Evolutionary conservation across 768 basidiomycete species (phyloP), one percentile per base, ranked within the genome.

Genomic region (Amanita inopinata): DNA sequence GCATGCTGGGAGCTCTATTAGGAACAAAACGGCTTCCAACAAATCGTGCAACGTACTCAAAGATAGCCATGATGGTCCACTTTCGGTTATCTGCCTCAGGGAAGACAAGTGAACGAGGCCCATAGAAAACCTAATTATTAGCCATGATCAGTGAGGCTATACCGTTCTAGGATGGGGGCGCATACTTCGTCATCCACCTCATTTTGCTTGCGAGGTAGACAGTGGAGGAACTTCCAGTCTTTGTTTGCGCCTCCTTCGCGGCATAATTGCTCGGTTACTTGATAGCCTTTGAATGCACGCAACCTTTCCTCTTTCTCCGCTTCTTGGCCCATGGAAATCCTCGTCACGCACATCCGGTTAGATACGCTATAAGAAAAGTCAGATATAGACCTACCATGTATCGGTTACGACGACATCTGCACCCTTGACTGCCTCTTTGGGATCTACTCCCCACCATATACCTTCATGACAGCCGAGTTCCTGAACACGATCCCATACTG

Each of bases 251-350:
- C 87, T 5, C 87, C 86, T 46, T 78, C 74, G 12, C 65, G 64
- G 60, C 91, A 92, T 22, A 98, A 71, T 23, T 74, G 63, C 59
- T 97, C 91, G 1, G 94, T 98, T 37, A 99, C 80, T 56, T 97
- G 96, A 61, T 88, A 99, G 2, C 96, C 93, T 12, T 74, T 49
- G 63, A 99, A 99, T 46, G 89, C 94, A 38, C 75, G 66, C 32
- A 94, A 59, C 11, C 94, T 80, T 51, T 89, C 79, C 23, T 68
- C 86, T 49, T 92, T 90, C 61, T 98, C 92, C 1, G 81, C 84
- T 62, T 98, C 96, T 61, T 96, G 91, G 12, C 96, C 96, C 96
- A 99, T 98, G 2, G 94, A 97, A 49, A 98, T 91, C 92, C 90
- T 93, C 23, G 6, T 31, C 22, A 15, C 25, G 41, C 18, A 1